These are phyloP conservation scores for Pseudozyma sp. DNA, from an alignment of 1,284 basidiomycete genomes.

Conservation along the genomic window DNA sequence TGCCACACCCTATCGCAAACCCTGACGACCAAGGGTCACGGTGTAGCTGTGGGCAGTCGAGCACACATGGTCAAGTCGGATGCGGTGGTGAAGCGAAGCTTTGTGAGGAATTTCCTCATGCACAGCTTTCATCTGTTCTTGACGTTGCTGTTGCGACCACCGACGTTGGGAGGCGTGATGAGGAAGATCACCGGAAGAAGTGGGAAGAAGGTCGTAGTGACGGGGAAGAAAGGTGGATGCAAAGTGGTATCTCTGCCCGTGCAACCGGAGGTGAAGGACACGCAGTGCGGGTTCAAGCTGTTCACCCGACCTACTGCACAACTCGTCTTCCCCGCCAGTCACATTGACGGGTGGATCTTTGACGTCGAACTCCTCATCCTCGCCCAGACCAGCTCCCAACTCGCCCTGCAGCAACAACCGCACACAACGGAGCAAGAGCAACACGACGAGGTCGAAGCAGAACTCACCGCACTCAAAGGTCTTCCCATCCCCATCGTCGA, in stretches of 20 bases:
- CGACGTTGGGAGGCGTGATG: constrained; percentile 25
- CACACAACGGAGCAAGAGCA: not conserved
- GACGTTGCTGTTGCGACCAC: constrained; percentile 57
- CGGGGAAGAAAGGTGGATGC: not conserved
- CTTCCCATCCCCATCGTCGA: constrained; percentile 79
- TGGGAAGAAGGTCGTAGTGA: not conserved
- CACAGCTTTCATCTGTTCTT: constrained; percentile 79
- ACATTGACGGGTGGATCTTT: constrained; percentile 80
- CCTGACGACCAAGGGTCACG: constrained; percentile 72
- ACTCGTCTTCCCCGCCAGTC: constrained; percentile 77
- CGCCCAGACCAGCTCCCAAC: constrained; percentile 71
- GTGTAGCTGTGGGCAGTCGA: constrained; percentile 80
- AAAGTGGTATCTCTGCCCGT: constrained; percentile 18
- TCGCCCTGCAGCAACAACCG: constrained; percentile 5
- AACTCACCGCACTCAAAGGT: constrained; percentile 70
- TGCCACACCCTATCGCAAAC: constrained; percentile 75
- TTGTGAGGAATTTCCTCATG: constrained; percentile 90
- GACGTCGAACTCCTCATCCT: constrained; percentile 94
- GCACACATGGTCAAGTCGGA: constrained; percentile 91
- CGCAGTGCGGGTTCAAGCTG: constrained; percentile 93
- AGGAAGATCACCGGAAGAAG: not conserved
- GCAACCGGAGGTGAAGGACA: constrained; percentile 88
- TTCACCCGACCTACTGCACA: constrained; percentile 81
- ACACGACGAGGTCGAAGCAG: constrained; percentile 3
- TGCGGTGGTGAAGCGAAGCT: constrained; percentile 91